phyloP scores from a whole-genome alignment of 208 protist species.

The Vickermania spadyakhi region DNA sequence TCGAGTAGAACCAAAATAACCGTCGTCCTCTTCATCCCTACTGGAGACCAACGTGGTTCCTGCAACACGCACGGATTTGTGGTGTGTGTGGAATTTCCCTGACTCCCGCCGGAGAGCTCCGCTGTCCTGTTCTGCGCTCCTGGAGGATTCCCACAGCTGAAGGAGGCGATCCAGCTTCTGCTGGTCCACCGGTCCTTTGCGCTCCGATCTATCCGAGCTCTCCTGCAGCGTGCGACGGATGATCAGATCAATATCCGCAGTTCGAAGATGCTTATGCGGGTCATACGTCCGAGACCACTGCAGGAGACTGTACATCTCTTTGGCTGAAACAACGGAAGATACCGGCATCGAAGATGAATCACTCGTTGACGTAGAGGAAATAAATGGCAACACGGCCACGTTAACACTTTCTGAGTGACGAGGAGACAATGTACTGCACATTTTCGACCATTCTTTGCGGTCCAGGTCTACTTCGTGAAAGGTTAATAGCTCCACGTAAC shows the following conservation, averaged over 20 bases:
- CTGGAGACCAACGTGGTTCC: slow-evolving; percentile 11
- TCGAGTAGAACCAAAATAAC: neutral
- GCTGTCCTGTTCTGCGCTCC: slow-evolving; percentile 16
- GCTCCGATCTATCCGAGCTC: neutral
- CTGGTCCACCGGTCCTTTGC: neutral
- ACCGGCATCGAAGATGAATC: too few species aligned
- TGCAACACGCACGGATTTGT: slow-evolving; percentile 10
- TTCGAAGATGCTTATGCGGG: slow-evolving; percentile 12
- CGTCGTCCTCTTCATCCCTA: neutral
- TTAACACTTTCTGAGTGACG: too few species aligned
- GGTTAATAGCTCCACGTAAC: slow-evolving; percentile 31
- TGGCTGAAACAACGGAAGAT: neutral
- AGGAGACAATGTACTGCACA: too few species aligned
- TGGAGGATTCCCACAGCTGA: slow-evolving; percentile 13
- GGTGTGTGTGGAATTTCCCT: slow-evolving; percentile 17
- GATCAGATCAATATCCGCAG: slow-evolving; percentile 13
- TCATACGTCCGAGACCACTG: neutral
- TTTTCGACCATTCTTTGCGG: slow-evolving; percentile 15
- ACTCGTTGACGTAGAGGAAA: too few species aligned
- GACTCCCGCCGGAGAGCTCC: slow-evolving; percentile 12
- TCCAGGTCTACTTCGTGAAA: slow-evolving; percentile 7
- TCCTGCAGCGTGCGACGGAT: slow-evolving; percentile 15
- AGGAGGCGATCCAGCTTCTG: slow-evolving; percentile 10
- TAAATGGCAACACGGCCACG: too few species aligned
- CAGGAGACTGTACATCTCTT: neutral